Evolutionary conservation across 176 grass and related monocot genomes (phyloP).

Genomic region (Dactylis glomerata): DNA sequence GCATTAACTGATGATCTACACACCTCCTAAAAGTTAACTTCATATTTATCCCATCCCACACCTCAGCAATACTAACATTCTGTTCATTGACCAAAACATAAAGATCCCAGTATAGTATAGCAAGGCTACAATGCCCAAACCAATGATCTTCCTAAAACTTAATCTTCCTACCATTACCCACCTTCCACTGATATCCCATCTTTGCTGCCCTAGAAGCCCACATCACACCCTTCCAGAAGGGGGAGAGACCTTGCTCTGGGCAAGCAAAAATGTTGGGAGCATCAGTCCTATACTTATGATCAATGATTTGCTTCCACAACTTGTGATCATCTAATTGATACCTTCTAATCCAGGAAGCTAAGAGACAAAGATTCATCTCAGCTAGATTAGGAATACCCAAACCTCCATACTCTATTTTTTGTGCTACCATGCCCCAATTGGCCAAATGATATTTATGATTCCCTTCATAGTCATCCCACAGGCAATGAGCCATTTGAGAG

Average conservation of each 20-base stretch:
- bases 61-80: background rate
- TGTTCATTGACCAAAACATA: background rate
- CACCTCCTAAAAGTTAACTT: background rate
- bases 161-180: background rate
- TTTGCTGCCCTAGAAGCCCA: background rate
- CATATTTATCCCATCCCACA: background rate
- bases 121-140: background rate
- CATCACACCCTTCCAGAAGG: background rate
- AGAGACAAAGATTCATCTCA: background rate
- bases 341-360: background rate
- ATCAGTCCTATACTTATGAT: background rate
- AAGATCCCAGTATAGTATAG: background rate
- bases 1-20: background rate
- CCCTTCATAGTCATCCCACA: background rate
- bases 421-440: fast-evolving
- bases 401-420: background rate
- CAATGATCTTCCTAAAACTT: background rate
- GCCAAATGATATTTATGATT: no score
- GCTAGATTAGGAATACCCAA: background rate
- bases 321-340: background rate
- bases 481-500: background rate
- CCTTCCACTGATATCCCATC: background rate
- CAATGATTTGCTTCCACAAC: background rate
- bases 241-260: fast-evolving
- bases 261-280: background rate